Percentiles rank a stretch among this genome's conserved stretches.
phyloP scores from a whole-genome alignment of 192 early-diverging fungal species.

The Backusella mclennaniae region DNA sequence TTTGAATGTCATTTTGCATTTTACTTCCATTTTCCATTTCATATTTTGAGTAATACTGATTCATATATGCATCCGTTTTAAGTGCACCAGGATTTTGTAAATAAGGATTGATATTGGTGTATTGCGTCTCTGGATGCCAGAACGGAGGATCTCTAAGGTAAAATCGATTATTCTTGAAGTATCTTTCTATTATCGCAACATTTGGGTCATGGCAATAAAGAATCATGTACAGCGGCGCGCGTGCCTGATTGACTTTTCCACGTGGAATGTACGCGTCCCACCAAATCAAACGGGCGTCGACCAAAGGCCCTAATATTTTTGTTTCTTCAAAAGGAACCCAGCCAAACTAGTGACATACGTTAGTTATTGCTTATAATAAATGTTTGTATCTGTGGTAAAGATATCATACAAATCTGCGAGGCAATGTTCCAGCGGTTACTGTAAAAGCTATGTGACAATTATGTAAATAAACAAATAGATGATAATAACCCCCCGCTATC shows the following conservation, averaged over 20 bases:
- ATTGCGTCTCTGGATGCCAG: conserved; percentile 24
- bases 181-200: background rate
- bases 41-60: background rate
- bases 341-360: conserved; percentile 19
- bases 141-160: conserved; percentile 29
- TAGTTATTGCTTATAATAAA: conserved; percentile 1
- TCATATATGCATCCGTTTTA: background rate
- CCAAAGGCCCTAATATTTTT: conserved; percentile 29
- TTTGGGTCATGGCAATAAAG: conserved; percentile 24
- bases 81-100: background rate
- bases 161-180: background rate
- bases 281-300: conserved; percentile 27
- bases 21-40: conserved; percentile 7
- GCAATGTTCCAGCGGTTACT: background rate
- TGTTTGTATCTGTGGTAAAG: background rate
- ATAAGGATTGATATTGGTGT: background rate
- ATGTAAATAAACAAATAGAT: background rate
- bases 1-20: conserved; percentile 21
- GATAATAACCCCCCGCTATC: background rate
- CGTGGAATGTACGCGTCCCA: conserved; percentile 38
- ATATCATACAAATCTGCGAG: conserved; percentile 20
- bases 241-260: conserved; percentile 19
- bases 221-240: conserved; percentile 32
- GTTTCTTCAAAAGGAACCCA: conserved; percentile 41
- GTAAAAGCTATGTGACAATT: conserved; percentile 17